Conservation (phyloP, 495 filamentous ascomycete species). For the Aspergillus coremiiformis region DNA sequence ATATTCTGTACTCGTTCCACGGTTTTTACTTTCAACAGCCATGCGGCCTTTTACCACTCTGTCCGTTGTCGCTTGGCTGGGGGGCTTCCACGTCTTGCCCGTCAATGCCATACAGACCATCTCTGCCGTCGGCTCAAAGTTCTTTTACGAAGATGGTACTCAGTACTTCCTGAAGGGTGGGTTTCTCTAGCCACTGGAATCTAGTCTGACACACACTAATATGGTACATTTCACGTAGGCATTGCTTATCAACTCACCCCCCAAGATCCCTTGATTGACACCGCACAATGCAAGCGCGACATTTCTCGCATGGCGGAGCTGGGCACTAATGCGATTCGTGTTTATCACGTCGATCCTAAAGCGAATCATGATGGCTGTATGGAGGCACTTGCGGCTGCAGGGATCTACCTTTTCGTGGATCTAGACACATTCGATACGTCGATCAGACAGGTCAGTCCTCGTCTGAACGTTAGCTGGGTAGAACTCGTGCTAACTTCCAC, state of each 20-base stretch:
- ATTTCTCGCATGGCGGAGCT: slow-evolving; percentile 69
- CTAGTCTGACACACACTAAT: neutral
- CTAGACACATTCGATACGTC: slow-evolving; percentile 76
- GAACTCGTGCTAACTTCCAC: slow-evolving; percentile 1
- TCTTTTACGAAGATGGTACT: slow-evolving; percentile 68
- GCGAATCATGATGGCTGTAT: slow-evolving; percentile 70
- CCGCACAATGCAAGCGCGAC: slow-evolving; percentile 71
- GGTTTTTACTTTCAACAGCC: neutral
- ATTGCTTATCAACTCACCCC: slow-evolving; percentile 62
- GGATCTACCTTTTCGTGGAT: slow-evolving; percentile 78
- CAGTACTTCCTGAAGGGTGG: slow-evolving; percentile 80
- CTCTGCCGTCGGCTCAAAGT: slow-evolving; percentile 68
- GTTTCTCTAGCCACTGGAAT: neutral
- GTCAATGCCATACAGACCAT: slow-evolving; percentile 48
- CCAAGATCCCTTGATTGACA: slow-evolving; percentile 68
- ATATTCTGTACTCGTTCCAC: neutral
- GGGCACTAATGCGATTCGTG: slow-evolving; percentile 77
- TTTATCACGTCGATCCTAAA: slow-evolving; percentile 75
- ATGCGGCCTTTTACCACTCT: neutral
- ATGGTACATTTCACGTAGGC: slow-evolving; percentile 35
- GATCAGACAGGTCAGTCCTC: slow-evolving; percentile 57
- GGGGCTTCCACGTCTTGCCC: slow-evolving; percentile 20
- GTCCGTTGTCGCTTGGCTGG: slow-evolving; percentile 20
- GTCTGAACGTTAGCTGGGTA: neutral
- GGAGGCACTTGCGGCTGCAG: slow-evolving; percentile 56